Evolutionary conservation across 179 eudicot genomes (phyloP).

Genomic region (Carnegiea gigantea): DNA sequence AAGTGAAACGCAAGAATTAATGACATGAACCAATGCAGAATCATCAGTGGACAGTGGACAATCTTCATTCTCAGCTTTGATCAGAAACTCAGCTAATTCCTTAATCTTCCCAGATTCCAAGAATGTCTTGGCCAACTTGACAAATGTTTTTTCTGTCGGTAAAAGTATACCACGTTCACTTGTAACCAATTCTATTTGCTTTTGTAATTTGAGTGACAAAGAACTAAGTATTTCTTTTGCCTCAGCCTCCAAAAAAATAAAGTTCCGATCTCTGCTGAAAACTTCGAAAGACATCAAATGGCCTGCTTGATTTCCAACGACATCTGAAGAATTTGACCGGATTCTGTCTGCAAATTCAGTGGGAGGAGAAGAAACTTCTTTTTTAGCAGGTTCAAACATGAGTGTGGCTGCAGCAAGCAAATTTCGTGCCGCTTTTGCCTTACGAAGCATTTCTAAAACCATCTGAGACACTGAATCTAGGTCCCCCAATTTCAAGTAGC

Average conservation of each 20-base stretch:
- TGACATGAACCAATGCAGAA: slow-evolving; percentile 64
- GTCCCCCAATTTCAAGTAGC: slow-evolving; percentile 84
- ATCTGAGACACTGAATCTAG: slow-evolving; percentile 72
- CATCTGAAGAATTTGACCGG: slow-evolving; percentile 26
- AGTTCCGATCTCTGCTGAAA: slow-evolving; percentile 58
- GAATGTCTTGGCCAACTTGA: slow-evolving; percentile 75
- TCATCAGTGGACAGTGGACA: slow-evolving; percentile 58
- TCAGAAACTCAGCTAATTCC: slow-evolving; percentile 75
- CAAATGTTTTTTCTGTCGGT: slow-evolving; percentile 72
- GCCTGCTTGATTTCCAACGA: slow-evolving; percentile 14
- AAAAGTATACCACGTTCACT: slow-evolving; percentile 74
- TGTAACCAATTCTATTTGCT: slow-evolving; percentile 59
- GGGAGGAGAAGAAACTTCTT: slow-evolving; percentile 14
- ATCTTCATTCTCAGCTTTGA: slow-evolving; percentile 70
- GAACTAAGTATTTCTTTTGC: slow-evolving; percentile 49
- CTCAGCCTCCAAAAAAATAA: slow-evolving; percentile 52
- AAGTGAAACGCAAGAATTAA: slow-evolving; percentile 75
- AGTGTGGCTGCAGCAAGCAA: slow-evolving; percentile 66
- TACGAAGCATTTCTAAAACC: slow-evolving; percentile 88
- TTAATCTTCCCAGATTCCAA: slow-evolving; percentile 73
- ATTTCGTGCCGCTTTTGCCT: slow-evolving; percentile 77
- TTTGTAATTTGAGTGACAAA: slow-evolving; percentile 53
- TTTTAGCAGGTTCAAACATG: slow-evolving; percentile 39
- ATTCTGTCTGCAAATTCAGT: slow-evolving; percentile 18
- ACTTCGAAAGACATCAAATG: slow-evolving; percentile 50